A percentile compares a stretch with the other conserved stretches of the same genome.
These are phyloP conservation scores for Jacaranda mimosifolia DNA, from an alignment of 257 asterid genomes.

Conservation along the genomic window DNA sequence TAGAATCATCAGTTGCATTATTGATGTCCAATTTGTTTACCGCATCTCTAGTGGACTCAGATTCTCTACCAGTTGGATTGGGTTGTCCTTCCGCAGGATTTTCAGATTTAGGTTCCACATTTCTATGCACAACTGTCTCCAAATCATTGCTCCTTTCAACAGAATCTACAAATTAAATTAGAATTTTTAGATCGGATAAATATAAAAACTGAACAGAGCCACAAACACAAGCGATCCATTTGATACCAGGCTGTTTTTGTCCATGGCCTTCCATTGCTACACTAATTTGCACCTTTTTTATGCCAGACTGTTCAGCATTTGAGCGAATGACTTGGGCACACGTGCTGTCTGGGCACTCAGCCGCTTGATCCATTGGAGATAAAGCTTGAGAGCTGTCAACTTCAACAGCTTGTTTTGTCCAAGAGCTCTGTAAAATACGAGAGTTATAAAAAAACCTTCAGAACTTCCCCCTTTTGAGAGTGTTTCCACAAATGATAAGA, in stretches of 20 bases:
- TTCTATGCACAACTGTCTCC: constrained; percentile 40
- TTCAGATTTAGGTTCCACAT: constrained; percentile 52
- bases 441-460: constrained; percentile 32
- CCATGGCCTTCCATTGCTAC: constrained; percentile 52
- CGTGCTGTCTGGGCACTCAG: constrained; percentile 65
- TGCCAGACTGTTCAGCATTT: constrained; percentile 56
- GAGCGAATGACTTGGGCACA: constrained; percentile 72
- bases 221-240: constrained; percentile 18
- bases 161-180: constrained; percentile 44
- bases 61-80: constrained; percentile 47
- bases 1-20: constrained; percentile 43
- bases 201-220: constrained; percentile 29
- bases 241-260: constrained; percentile 56
- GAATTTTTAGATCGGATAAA: constrained; percentile 33
- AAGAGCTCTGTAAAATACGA: constrained; percentile 67
- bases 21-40: constrained; percentile 45
- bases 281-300: constrained; percentile 45
- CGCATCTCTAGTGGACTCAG: constrained; percentile 53
- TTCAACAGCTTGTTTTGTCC: constrained; percentile 82
- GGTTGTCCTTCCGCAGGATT: constrained; percentile 50
- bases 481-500: not conserved
- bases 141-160: constrained; percentile 48
- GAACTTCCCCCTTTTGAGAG: not conserved
- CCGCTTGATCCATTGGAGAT: constrained; percentile 60
- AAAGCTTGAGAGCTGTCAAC: constrained; percentile 64